Evolutionary conservation across 805 yeast genomes (phyloP).

Genomic region (Zygosaccharomyces rouxii): DNA sequence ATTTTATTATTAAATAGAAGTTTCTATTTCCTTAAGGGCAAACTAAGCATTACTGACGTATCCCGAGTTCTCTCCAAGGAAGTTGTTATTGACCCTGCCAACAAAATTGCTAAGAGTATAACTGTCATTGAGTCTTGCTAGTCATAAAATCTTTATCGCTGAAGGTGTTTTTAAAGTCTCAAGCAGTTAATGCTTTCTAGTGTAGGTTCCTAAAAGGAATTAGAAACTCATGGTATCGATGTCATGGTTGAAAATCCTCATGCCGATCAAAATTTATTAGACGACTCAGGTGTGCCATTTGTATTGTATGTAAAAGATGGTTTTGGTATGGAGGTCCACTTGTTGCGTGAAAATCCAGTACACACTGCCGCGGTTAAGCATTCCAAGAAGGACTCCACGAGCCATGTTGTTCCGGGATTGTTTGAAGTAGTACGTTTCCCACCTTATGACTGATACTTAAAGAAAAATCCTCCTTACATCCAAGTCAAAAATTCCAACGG

Average conservation of each 20-base stretch:
- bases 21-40: too few relatives aligned
- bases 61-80: too few relatives aligned
- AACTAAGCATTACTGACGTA: too few relatives aligned
- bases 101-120: conserved; percentile 29
- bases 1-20: too few relatives aligned
- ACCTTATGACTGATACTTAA: conserved; percentile 24
- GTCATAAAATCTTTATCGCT: conserved; percentile 28
- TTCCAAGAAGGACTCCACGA: conserved; percentile 15
- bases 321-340: conserved; percentile 20
- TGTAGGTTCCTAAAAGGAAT: conserved; percentile 30
- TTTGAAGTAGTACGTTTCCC: conserved; percentile 28
- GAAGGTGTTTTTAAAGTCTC: conserved; percentile 33
- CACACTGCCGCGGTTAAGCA: conserved; percentile 13
- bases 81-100: too few relatives aligned
- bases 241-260: conserved; percentile 28
- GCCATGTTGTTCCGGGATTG: conserved; percentile 25
- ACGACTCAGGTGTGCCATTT: conserved; percentile 32
- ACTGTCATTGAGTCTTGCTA: conserved; percentile 24
- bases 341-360: conserved; percentile 20
- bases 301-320: conserved; percentile 25
- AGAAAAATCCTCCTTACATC: conserved; percentile 18
- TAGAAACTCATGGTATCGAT: conserved; percentile 27
- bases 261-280: conserved; percentile 34
- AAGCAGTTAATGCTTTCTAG: conserved; percentile 33
- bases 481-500: conserved; percentile 27